These are phyloP conservation scores for Albifimbria verrucaria DNA, from an alignment of 2,329 filamentous ascomycete species.

Conservation along the genomic window DNA sequence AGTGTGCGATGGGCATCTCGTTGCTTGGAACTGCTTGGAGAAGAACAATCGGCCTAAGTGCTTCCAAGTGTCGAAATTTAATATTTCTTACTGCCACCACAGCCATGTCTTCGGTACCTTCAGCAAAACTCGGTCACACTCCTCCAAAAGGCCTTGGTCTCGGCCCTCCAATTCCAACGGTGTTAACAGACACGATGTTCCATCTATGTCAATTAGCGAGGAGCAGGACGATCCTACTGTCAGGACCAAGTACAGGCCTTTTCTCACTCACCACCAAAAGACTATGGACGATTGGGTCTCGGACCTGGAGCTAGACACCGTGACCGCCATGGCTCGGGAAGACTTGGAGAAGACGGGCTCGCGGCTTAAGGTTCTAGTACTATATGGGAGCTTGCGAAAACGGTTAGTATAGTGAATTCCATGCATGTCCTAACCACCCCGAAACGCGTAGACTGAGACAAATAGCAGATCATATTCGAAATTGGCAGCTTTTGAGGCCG, in stretches of 20 bases:
- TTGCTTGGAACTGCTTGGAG: not conserved
- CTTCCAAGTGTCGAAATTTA: not conserved
- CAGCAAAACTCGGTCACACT: not conserved
- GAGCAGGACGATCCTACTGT: conserved; percentile 41
- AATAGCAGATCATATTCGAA: conserved; percentile 49
- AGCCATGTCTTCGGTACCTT: not conserved
- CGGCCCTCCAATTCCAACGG: not conserved
- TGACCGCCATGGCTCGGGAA: conserved; percentile 42
- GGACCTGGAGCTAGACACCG: conserved; percentile 50
- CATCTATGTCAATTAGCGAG: not conserved
- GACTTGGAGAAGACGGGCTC: conserved; percentile 33
- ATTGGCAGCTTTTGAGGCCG: conserved; percentile 55
- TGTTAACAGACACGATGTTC: not conserved
- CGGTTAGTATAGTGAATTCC: conserved; percentile 15
- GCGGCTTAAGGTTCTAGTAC: conserved; percentile 51
- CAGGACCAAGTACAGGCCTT: conserved; percentile 52
- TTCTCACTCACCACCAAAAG: conserved; percentile 39
- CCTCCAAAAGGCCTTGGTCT: not conserved
- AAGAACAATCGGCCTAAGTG: not conserved
- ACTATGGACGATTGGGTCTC: conserved; percentile 50
- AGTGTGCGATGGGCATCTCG: not conserved
- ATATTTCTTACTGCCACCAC: not conserved
- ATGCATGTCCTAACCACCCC: not conserved
- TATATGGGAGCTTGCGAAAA: conserved; percentile 55
- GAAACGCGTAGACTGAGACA: not conserved